phyloP scores from a whole-genome alignment of 2,329 filamentous ascomycete genomes.

The Hypocrella siamensis region DNA sequence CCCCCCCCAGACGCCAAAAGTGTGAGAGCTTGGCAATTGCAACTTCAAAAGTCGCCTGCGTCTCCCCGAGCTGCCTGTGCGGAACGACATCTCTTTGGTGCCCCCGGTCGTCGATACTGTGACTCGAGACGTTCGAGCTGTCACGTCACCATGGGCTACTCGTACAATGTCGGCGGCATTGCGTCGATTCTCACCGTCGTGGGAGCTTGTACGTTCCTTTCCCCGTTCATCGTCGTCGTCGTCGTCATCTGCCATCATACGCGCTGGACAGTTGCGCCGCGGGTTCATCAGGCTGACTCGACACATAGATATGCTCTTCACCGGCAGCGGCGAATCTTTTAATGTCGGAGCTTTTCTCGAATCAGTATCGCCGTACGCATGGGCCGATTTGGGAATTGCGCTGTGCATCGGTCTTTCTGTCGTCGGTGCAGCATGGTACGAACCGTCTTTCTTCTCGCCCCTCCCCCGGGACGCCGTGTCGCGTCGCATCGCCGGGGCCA shows the following conservation, averaged over 20 bases:
- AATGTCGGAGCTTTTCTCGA: constrained; percentile 95
- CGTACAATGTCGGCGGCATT: constrained; percentile 54
- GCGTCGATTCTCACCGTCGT: constrained; percentile 55
- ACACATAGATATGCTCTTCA: constrained; percentile 85
- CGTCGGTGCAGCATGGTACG: constrained; percentile 89
- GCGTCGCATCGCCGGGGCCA: too few relatives aligned
- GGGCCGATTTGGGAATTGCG: constrained; percentile 79
- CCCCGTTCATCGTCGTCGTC: background rate
- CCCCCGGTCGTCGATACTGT: too few relatives aligned
- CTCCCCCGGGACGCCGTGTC: too few relatives aligned
- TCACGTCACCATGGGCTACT: constrained; percentile 47
- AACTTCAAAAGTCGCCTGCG: too few relatives aligned
- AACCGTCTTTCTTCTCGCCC: background rate
- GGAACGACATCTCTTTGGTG: too few relatives aligned
- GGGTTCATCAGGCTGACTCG: background rate
- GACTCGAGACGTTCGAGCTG: too few relatives aligned
- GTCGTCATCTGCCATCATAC: too few relatives aligned
- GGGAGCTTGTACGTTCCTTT: constrained; percentile 52
- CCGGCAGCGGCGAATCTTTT: constrained; percentile 87
- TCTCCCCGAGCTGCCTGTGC: too few relatives aligned
- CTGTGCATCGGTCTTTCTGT: constrained; percentile 94
- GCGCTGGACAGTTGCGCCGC: background rate
- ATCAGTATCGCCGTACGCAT: constrained; percentile 83
- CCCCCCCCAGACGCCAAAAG: too few relatives aligned
- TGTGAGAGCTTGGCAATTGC: too few relatives aligned